Evolutionary conservation across 2,329 filamentous ascomycete genomes (phyloP), one percentile per base, ranked within the genome.

Genomic region (Penicillium decumbens): DNA sequence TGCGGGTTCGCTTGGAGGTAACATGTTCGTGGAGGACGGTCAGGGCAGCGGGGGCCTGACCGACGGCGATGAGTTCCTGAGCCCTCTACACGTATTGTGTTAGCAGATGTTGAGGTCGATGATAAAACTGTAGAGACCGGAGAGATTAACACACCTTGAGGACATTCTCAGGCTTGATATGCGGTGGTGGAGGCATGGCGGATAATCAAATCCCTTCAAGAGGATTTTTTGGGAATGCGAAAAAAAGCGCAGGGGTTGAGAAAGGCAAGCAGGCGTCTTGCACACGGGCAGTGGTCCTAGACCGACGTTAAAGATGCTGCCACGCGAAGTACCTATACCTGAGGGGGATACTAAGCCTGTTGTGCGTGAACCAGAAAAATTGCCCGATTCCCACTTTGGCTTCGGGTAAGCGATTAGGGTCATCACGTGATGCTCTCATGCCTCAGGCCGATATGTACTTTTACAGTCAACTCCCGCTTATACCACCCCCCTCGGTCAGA

Each of bases 91-190:
- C 42, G 51, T 39, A 38, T 39, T 42, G 8, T 49, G 57, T 64
- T 45, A 60, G 44, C 48, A 50, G 55, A 37, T 2, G 10, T 20
- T 20, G 9, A 10, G 28, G 18, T 37, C 33, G 15, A 20, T 12
- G 15, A 20, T 12, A 20, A 18, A 6, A 37, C 9, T 10, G 15
- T 20, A n/a, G 33, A 18, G 15, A 37, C 20, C 33, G 33, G 33
- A 9, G 10, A 9, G 33, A 27, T 25, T 4, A 45, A 64, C 75
- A 68, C 67, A 79, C 78, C 74, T 95, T 95, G 73, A 97, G 85
- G 72, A 96, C 91, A 85, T 98, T 98, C 80, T 98, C 93, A 69
- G 93, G 93, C 76, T 95, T 95, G 73, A 93, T 91, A 74, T 97
- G 90, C 64, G 90, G 88, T 77, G 91, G 91, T 72, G 93, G 93